A percentile compares a stretch with the other conserved stretches of the same genome.
These are phyloP conservation scores for Scopulariopsis brevicaulis DNA, from an alignment of 2,329 filamentous ascomycete genomes.

Conservation along the genomic window DNA sequence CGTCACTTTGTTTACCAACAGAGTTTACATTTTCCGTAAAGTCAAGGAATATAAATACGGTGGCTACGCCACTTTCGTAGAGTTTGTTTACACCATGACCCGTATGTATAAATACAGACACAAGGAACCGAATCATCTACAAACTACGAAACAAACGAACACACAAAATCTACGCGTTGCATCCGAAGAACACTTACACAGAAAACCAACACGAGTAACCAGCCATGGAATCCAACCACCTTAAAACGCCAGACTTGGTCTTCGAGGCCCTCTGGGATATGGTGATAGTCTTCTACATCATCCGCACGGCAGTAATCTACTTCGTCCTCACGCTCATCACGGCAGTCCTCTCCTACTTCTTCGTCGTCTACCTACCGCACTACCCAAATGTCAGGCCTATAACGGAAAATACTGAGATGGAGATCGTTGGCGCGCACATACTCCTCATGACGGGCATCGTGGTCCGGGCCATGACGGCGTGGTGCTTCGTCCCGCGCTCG, in stretches of 20 bases:
- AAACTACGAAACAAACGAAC: background rate
- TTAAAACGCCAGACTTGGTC: slow-evolving; percentile 20
- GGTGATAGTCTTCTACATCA: slow-evolving; percentile 20
- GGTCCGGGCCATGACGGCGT: background rate
- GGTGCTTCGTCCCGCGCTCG: slow-evolving; percentile 1
- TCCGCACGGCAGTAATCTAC: slow-evolving; percentile 19
- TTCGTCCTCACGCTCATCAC: slow-evolving; percentile 15
- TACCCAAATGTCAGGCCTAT: slow-evolving; percentile 2
- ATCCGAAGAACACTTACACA: background rate
- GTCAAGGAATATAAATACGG: too few relatives aligned
- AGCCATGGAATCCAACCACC: slow-evolving; percentile 8
- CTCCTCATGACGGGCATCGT: background rate
- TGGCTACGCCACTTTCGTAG: too few relatives aligned
- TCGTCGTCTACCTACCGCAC: slow-evolving; percentile 8
- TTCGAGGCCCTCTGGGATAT: slow-evolving; percentile 25
- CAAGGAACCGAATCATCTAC: background rate
- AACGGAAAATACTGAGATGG: slow-evolving; percentile 3
- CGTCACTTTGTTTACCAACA: background rate
- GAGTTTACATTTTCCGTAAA: too few relatives aligned
- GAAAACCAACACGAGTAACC: background rate
- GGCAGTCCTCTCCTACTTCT: slow-evolving; percentile 8
- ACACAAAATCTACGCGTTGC: background rate
- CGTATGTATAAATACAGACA: too few relatives aligned
- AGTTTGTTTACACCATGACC: too few relatives aligned
- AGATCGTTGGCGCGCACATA: background rate